Percentiles rank a stretch among this genome's conserved stretches.
These are phyloP conservation scores for Verticillium isaacii DNA, from an alignment of 2,329 filamentous ascomycete species.

Conservation along the genomic window DNA sequence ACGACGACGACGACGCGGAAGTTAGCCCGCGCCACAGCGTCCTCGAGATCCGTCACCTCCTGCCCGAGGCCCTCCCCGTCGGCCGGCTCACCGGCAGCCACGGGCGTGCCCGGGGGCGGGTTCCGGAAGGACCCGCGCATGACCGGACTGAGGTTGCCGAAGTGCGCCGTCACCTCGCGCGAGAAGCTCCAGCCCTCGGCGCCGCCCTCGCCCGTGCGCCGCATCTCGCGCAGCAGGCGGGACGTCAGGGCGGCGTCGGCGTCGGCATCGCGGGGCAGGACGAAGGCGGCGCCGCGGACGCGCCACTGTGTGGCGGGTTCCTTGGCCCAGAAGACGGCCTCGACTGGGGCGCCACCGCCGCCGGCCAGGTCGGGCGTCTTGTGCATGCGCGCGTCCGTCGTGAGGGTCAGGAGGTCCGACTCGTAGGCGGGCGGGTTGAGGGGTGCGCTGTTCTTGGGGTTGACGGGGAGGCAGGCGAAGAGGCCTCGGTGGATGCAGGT, in stretches of 20 bases:
- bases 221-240: conserved; percentile 15
- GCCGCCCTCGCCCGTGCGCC: conserved; percentile 14
- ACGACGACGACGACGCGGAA: conserved; percentile 81
- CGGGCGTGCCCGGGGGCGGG: conserved; percentile 61
- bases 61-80: conserved; percentile 46
- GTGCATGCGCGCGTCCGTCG: conserved; percentile 83
- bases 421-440: conserved; percentile 66
- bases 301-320: conserved; percentile 81
- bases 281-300: neutral
- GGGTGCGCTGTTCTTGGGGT: conserved; percentile 67
- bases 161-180: conserved; percentile 77
- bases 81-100: conserved; percentile 38
- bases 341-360: conserved; percentile 68
- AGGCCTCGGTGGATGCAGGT: conserved; percentile 84
- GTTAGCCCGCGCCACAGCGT: conserved; percentile 65
- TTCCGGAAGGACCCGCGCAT: conserved; percentile 77
- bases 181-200: conserved; percentile 67
- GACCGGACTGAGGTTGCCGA: conserved; percentile 78
- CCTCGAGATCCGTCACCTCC: conserved; percentile 66
- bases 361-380: conserved; percentile 67
- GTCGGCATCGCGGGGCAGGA: conserved; percentile 25
- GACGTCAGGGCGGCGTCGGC: conserved; percentile 45
- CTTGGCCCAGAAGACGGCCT: conserved; percentile 79
- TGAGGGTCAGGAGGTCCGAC: conserved; percentile 76
- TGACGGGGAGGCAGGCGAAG: conserved; percentile 68